phyloP scores from a whole-genome alignment of 257 asterid genomes.

The Echium plantagineum region DNA sequence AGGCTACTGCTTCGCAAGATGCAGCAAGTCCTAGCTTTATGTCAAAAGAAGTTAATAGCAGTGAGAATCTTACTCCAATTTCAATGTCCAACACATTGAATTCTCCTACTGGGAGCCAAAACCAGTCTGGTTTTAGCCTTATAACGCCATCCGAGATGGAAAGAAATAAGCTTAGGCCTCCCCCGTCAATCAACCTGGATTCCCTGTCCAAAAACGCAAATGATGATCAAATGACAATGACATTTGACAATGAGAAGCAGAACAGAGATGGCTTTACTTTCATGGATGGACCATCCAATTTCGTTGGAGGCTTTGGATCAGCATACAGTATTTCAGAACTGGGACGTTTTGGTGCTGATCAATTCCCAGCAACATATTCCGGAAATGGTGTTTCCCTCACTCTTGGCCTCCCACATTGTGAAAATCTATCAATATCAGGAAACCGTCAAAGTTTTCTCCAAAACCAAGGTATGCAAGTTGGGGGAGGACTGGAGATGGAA shows the following conservation, averaged over 20 bases:
- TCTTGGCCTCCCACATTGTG: conserved; percentile 46
- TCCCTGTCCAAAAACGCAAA: conserved; percentile 22
- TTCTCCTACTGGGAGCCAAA: conserved; percentile 34
- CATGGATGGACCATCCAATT: conserved; percentile 8
- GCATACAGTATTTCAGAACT: conserved; percentile 12
- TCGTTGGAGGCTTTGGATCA: conserved; percentile 18
- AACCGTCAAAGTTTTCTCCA: conserved; percentile 33
- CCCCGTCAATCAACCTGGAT: conserved; percentile 35
- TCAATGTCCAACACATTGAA: conserved; percentile 24
- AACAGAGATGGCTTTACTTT: conserved; percentile 14
- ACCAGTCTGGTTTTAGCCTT: conserved; percentile 44
- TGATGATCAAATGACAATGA: conserved; percentile 33
- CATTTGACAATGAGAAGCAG: conserved; percentile 9
- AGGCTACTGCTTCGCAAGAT: conserved; percentile 16
- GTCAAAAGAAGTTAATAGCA: conserved; percentile 16
- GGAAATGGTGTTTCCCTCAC: conserved; percentile 34
- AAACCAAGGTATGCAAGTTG: conserved; percentile 21
- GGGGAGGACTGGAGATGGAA: conserved; percentile 20
- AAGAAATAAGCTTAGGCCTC: conserved; percentile 42
- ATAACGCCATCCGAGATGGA: conserved; percentile 52
- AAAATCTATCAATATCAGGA: conserved; percentile 19
- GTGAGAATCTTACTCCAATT: conserved; percentile 16
- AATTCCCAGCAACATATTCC: conserved; percentile 16
- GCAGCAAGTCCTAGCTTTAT: conserved; percentile 22
- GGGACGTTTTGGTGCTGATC: conserved; percentile 25